Conservation (phyloP, 805 yeast genomes). For the Priceomyces castillae region DNA sequence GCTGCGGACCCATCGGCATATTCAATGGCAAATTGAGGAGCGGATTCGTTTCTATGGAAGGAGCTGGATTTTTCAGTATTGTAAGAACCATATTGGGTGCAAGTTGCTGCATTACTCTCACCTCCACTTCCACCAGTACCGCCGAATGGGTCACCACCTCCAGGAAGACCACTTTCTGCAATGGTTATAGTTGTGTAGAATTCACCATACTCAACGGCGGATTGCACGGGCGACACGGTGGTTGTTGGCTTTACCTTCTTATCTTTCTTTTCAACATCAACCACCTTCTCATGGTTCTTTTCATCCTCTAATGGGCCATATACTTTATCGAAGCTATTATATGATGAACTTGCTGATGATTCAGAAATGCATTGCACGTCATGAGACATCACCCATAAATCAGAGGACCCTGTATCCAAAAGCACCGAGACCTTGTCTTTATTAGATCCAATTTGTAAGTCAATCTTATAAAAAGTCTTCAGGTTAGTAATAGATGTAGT, state of each 20-base stretch:
- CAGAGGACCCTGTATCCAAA: conserved; percentile 44
- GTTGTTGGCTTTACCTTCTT: not conserved
- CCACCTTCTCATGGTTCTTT: not conserved
- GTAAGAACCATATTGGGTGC: conserved; percentile 50
- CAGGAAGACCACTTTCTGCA: not conserved
- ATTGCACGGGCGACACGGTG: not conserved
- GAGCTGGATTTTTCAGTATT: conserved; percentile 37
- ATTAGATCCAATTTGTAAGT: conserved; percentile 29
- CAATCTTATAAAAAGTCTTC: conserved; percentile 28
- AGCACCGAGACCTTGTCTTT: conserved; percentile 27
- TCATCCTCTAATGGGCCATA: not conserved
- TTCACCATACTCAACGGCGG: no score
- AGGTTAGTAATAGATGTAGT: conserved; percentile 15
- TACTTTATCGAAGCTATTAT: not conserved
- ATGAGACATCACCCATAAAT: conserved; percentile 40
- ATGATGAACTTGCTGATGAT: conserved; percentile 1
- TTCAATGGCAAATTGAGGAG: conserved; percentile 37
- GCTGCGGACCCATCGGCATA: conserved; percentile 53
- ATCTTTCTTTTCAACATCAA: not conserved
- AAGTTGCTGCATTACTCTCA: conserved; percentile 27
- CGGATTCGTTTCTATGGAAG: conserved; percentile 40
- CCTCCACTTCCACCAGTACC: conserved; percentile 9
- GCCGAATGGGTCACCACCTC: not conserved
- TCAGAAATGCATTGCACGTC: conserved; percentile 22
- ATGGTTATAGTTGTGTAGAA: not conserved